A percentile compares a stretch with the other conserved stretches of the same genome.
Evolutionary conservation across 805 yeast genomes (phyloP).

Genomic region (Cyberlindnera galapagoensis): DNA sequence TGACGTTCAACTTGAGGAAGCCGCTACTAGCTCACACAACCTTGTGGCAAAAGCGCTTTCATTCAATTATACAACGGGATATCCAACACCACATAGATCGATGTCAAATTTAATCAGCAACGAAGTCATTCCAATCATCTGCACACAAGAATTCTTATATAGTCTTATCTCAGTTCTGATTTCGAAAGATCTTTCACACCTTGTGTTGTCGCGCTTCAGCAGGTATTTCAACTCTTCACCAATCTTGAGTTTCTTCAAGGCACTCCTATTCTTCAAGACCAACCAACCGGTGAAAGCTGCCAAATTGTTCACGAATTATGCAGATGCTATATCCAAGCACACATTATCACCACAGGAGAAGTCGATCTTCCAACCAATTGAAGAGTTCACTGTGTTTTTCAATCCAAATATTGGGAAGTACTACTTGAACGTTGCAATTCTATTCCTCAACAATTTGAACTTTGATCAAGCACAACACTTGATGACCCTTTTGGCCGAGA

Average conservation of each 20-base stretch:
- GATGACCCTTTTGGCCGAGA: conserved; percentile 21
- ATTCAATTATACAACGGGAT: conserved; percentile 10
- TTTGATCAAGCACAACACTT: conserved; percentile 32
- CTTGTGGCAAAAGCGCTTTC: conserved; percentile 11
- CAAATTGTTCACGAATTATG: conserved; percentile 24
- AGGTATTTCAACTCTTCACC: conserved; percentile 15
- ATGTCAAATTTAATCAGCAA: conserved; percentile 11
- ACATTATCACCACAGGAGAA: conserved; percentile 18
- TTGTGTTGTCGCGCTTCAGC: conserved; percentile 14
- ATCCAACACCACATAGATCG: conserved; percentile 9
- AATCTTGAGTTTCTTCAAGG: conserved; percentile 17
- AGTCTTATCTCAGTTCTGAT: conserved; percentile 9
- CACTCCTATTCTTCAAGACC: conserved; percentile 19
- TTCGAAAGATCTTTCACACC: conserved; percentile 5
- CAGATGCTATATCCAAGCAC: conserved; percentile 25
- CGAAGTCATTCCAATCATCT: conserved; percentile 15
- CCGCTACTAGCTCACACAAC: conserved; percentile 8
- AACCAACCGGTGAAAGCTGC: conserved; percentile 25
- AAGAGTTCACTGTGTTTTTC: conserved; percentile 22
- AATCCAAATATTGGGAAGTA: conserved; percentile 29
- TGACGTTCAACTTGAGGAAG: conserved; percentile 19
- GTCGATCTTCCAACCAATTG: conserved; percentile 16
- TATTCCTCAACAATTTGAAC: conserved; percentile 28
- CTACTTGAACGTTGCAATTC: conserved; percentile 30
- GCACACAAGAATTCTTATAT: conserved; percentile 14